These are phyloP conservation scores for Grosmannia serpens DNA, from an alignment of 2,329 filamentous ascomycete genomes.

Conservation along the genomic window DNA sequence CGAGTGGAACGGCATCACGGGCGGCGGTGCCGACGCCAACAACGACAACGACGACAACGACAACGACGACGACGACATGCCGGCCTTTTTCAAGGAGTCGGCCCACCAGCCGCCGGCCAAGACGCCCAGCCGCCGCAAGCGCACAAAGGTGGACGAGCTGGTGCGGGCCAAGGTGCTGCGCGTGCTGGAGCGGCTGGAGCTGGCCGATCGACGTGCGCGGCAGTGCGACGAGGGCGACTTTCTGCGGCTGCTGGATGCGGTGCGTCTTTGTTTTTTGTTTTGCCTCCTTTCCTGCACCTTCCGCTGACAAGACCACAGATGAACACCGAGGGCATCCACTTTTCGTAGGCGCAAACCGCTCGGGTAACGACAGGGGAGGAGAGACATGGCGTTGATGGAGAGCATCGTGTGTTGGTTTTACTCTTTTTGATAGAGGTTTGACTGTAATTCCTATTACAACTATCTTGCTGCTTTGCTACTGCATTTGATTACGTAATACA, in stretches of 20 bases:
- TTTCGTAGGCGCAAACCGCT: slow-evolving; percentile 41
- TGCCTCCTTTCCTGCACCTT: not conserved
- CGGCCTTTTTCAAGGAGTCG: slow-evolving; percentile 70
- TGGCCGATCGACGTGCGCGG: slow-evolving; percentile 70
- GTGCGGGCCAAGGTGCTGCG: slow-evolving; percentile 80
- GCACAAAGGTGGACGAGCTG: slow-evolving; percentile 67
- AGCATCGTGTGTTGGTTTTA: not conserved
- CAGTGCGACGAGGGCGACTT: slow-evolving; percentile 93
- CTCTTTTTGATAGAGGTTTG: not conserved
- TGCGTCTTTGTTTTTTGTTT: slow-evolving; percentile 8
- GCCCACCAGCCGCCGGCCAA: slow-evolving; percentile 33
- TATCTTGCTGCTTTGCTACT: no score
- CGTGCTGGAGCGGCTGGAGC: slow-evolving; percentile 69
- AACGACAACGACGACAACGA: slow-evolving; percentile 33
- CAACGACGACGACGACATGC: slow-evolving; percentile 58
- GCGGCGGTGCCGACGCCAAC: slow-evolving; percentile 51
- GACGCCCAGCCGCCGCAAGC: slow-evolving; percentile 60
- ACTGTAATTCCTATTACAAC: not conserved
- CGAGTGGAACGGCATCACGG: slow-evolving; percentile 36
- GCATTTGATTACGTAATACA: not conserved
- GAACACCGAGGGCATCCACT: slow-evolving; percentile 88
- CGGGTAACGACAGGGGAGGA: no score
- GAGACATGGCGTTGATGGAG: not conserved
- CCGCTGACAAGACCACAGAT: slow-evolving; percentile 31
- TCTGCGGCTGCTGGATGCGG: slow-evolving; percentile 59